These are phyloP conservation scores for Diaporthe aspalathi DNA, from an alignment of 2,329 filamentous ascomycete species.

Conservation along the genomic window DNA sequence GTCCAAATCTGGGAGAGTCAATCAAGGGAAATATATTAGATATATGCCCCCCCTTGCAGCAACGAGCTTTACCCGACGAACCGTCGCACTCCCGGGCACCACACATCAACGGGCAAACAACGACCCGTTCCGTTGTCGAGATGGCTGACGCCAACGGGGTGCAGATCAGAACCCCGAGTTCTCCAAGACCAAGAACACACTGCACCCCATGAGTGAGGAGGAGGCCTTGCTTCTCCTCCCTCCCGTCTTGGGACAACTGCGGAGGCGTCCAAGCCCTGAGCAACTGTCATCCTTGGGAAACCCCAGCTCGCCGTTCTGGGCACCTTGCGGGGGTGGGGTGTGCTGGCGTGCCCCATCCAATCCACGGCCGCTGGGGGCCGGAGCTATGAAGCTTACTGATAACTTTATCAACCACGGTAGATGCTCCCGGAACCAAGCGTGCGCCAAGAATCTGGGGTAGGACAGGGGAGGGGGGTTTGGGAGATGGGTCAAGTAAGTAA, in stretches of 20 bases:
- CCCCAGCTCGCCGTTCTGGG: not conserved
- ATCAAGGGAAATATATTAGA: not conserved
- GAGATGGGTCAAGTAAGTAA: too few species aligned
- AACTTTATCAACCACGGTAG: constrained; percentile 22
- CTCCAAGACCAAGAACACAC: too few species aligned
- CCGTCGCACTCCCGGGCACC: constrained; percentile 4
- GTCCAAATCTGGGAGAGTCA: not conserved
- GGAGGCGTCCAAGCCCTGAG: not conserved
- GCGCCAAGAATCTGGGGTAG: constrained; percentile 26
- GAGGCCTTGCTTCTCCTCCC: not conserved
- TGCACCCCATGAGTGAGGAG: too few species aligned
- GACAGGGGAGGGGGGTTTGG: not conserved
- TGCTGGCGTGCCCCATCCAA: constrained; percentile 8
- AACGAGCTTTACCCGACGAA: not conserved
- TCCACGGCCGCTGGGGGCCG: not conserved
- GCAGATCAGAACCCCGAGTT: constrained; percentile 10
- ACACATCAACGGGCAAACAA: constrained; percentile 11
- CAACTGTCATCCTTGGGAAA: constrained; percentile 11
- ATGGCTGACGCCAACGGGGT: not conserved
- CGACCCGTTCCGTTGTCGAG: too few species aligned
- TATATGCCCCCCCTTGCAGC: constrained; percentile 19
- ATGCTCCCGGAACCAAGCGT: not conserved
- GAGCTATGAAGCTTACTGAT: constrained; percentile 20
- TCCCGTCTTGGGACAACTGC: not conserved
- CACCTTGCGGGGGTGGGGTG: not conserved